Base-by-base conservation (phyloP, 116 monocot species). In the Dioscorea cayenensis region DNA sequence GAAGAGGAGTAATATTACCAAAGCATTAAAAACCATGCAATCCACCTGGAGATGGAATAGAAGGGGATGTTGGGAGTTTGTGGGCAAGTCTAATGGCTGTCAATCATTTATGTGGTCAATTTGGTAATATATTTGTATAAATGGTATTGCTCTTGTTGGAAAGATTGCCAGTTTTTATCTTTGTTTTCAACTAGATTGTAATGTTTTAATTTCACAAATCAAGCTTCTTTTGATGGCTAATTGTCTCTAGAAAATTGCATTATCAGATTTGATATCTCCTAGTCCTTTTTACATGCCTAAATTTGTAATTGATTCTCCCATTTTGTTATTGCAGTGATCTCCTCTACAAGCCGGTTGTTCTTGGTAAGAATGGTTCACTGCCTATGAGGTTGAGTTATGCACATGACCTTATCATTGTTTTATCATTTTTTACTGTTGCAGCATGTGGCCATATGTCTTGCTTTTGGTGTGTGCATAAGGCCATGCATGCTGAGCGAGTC, bases 391-490 rank as follows among this genome's bases (percentile, higher is more conserved):
- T 59, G 51, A 67, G 29, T 48, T 55, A 21, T 49, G 6, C 35
- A 21, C 32, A 51, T 52, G 43, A 27, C 22, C 35, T 76, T 48
- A 19, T 36, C 58, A 25, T 49, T 43, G 43, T 71, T 63, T 72
- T 68, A 63, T 71, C 9, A 62, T 36, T 20, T 20, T 73, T 28
- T 36, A 71, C 22, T 67, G 22, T 66, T 75, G 76, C 84, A 95
- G 92, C 84, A 68, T 96, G 92, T 83, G 95, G 95, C 28, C 95
- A 92, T 76, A 76, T 81, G 51, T 92, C 87, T 73, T 92, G 95
- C 73, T 96, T 96, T 78, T 92, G 95, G 95, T 90, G 94, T 72
- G 79, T 96, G 2, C 87, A 88, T 28, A 75, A 74, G n/a, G 84
- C 87, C 48, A 96, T 96, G 96, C 78, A 79, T 75, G 35, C 49